Evolutionary conservation across 73 alveolate genomes (phyloP).

Genomic region (Tetrahymena elliotti): DNA sequence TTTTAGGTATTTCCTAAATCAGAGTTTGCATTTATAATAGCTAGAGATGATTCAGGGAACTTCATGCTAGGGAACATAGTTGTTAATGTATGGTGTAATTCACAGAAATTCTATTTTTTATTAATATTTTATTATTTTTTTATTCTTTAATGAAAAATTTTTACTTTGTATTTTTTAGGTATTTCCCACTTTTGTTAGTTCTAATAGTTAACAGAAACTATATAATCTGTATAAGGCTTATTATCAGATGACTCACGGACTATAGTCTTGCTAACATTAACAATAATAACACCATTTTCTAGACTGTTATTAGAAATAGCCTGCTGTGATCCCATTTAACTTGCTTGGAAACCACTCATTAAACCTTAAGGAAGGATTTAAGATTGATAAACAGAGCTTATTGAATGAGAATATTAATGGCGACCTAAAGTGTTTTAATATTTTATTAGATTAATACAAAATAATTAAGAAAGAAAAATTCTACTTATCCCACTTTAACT

Average conservation of each 20-base stretch:
- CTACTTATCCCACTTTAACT: not conserved
- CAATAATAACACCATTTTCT: conserved; percentile 6
- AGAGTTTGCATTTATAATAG: conserved; percentile 36
- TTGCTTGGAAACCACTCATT: not conserved
- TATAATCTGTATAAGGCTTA: conserved; percentile 77
- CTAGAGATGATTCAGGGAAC: conserved; percentile 39
- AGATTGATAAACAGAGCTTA: not conserved
- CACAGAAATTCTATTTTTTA: conserved; percentile 45
- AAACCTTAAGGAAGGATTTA: not conserved
- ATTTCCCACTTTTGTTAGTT: conserved; percentile 61
- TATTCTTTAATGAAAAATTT: not conserved
- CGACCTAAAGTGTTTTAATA: not conserved
- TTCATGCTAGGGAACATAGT: conserved; percentile 14
- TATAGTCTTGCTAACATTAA: conserved; percentile 14
- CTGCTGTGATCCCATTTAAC: not conserved
- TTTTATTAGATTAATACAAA: not conserved
- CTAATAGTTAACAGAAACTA: conserved; percentile 43
- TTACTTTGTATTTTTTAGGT: conserved; percentile 46
- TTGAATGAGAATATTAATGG: not conserved
- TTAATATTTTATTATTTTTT: not conserved
- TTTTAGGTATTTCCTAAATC: conserved; percentile 34
- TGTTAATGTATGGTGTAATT: conserved; percentile 38
- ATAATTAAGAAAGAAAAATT: not conserved
- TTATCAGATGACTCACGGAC: conserved; percentile 43
- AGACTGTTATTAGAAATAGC: not conserved